Evolutionary conservation across 169 alveolate genomes (phyloP).

Genomic region (Plasmodium vivax): DNA sequence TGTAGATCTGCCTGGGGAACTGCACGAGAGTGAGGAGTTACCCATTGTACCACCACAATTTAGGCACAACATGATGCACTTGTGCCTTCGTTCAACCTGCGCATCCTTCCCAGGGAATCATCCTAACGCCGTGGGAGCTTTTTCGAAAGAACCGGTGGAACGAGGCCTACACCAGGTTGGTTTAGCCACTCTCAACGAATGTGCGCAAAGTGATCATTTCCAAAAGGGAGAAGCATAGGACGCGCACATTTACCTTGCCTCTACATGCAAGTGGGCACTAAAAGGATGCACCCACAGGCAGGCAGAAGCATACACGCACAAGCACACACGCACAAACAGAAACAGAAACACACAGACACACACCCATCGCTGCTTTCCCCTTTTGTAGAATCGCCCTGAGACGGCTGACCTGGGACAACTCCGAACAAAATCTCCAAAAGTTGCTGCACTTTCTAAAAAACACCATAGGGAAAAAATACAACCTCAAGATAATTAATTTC

Average conservation of each 20-base stretch:
- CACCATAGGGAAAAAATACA: constrained; percentile 51
- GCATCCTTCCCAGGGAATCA: constrained; percentile 10
- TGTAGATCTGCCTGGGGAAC: neutral
- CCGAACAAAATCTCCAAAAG: constrained; percentile 47
- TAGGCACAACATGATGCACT: neutral
- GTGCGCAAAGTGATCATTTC: neutral
- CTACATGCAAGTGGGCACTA: neutral
- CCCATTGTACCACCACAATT: neutral
- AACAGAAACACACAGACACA: neutral
- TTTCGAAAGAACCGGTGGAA: constrained; percentile 46
- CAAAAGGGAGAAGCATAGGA: neutral
- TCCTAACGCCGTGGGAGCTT: constrained; percentile 52
- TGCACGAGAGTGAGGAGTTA: neutral
- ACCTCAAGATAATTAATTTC: constrained; percentile 45
- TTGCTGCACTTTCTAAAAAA: constrained; percentile 37
- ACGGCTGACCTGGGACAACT: constrained; percentile 63
- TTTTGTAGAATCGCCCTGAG: constrained; percentile 41
- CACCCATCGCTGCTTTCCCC: neutral
- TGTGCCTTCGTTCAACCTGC: neutral
- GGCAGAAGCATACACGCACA: neutral
- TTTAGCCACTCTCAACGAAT: neutral
- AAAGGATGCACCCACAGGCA: neutral
- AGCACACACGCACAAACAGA: neutral
- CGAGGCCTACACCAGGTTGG: constrained; percentile 37
- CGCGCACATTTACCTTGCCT: neutral